Conservation (phyloP, 768 basidiomycete species). For the Rhodotorula toruloides region DNA sequence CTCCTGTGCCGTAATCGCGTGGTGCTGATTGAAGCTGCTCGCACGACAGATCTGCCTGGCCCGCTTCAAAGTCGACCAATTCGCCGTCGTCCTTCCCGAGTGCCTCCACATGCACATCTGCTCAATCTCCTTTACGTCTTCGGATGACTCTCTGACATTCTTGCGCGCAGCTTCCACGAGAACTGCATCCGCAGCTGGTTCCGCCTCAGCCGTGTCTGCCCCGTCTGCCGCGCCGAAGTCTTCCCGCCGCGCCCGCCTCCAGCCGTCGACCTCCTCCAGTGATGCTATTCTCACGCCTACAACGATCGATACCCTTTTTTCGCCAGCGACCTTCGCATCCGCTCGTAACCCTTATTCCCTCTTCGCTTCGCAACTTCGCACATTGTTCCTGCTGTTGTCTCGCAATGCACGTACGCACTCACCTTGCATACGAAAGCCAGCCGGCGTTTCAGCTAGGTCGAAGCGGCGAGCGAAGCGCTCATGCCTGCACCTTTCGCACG, state of each 20-base stretch:
- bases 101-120: constrained; percentile 31
- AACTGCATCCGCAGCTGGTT: constrained; percentile 31
- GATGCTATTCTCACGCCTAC: background rate
- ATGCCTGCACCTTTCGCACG: too few relatives aligned
- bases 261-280: background rate
- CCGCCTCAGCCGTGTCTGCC: constrained; percentile 19
- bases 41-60: constrained; percentile 30
- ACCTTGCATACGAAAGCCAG: too few relatives aligned
- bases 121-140: background rate
- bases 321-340: background rate
- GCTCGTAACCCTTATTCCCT: background rate
- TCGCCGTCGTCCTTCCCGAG: constrained; percentile 33
- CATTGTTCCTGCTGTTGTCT: too few relatives aligned
- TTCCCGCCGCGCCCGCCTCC: constrained; percentile 12
- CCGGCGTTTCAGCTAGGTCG: too few relatives aligned
- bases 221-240: constrained; percentile 27
- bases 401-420: too few relatives aligned
- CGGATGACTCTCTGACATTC: too few relatives aligned
- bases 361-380: too few relatives aligned
- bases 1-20: background rate
- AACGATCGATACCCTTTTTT: background rate
- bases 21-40: background rate
- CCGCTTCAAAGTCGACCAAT: constrained; percentile 32
- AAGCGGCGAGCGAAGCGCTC: too few relatives aligned
- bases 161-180: constrained; percentile 34